A percentile compares a stretch with the other conserved stretches of the same genome.
These are phyloP conservation scores for Cryptococcus neoformans DNA, from an alignment of 1,284 basidiomycete genomes.

Conservation along the genomic window DNA sequence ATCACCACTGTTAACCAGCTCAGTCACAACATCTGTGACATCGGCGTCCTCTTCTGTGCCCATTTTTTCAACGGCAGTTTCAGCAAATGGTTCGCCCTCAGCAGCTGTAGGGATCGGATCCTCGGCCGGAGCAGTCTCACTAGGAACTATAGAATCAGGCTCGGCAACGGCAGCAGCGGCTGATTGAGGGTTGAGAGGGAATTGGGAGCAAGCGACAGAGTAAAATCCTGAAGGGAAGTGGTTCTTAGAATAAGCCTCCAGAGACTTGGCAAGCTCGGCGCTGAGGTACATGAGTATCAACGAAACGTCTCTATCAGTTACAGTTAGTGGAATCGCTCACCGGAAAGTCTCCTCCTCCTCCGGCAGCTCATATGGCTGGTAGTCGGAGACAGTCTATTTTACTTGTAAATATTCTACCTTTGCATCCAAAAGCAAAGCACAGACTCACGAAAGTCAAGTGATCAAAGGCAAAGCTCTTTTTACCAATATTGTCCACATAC, in stretches of 20 bases:
- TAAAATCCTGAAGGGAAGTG: constrained; percentile 73
- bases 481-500: constrained; percentile 75
- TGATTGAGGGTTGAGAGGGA: constrained; percentile 22
- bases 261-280: constrained; percentile 63
- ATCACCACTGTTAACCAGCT: constrained; percentile 27
- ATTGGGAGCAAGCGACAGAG: constrained; percentile 59
- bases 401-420: too few relatives aligned
- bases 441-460: constrained; percentile 67
- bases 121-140: not conserved
- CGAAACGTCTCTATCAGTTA: not conserved
- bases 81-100: constrained; percentile 2
- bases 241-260: constrained; percentile 66
- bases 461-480: constrained; percentile 74
- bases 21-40: constrained; percentile 29
- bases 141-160: constrained; percentile 2
- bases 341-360: constrained; percentile 68
- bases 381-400: constrained; percentile 70
- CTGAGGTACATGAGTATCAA: constrained; percentile 47
- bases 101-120: not conserved
- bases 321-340: constrained; percentile 49
- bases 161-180: constrained; percentile 5
- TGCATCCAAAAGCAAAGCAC: not conserved
- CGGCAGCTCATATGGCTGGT: constrained; percentile 61
- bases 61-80: not conserved
- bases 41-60: not conserved